These are phyloP conservation scores for Globisporangium radiosum DNA, from an alignment of 352 stramenopile genomes.

Conservation along the genomic window DNA sequence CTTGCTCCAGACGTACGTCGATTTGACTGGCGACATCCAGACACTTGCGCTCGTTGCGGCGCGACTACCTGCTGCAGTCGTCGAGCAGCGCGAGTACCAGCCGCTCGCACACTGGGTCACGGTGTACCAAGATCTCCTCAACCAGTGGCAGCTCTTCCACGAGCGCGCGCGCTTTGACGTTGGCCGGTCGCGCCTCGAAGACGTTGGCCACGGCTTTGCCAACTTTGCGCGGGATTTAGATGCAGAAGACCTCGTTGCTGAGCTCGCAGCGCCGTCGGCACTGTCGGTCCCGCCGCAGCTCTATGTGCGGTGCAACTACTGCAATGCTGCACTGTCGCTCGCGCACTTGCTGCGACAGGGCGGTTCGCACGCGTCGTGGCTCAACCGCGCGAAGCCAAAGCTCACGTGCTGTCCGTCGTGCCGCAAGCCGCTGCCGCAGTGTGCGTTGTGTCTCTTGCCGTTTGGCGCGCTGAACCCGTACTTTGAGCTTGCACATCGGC, in stretches of 20 bases:
- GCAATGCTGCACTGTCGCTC: constrained; percentile 87
- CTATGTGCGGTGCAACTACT: constrained; percentile 94
- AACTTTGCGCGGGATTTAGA: constrained; percentile 49
- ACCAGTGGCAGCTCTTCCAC: constrained; percentile 93
- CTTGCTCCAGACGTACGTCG: constrained; percentile 89
- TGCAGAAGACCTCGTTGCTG: constrained; percentile 34
- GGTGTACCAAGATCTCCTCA: constrained; percentile 89
- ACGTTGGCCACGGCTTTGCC: constrained; percentile 72
- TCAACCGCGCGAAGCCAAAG: constrained; percentile 85
- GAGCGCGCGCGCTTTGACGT: constrained; percentile 91
- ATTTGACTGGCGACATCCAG: constrained; percentile 88
- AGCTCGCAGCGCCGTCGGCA: constrained; percentile 36
- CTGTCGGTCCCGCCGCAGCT: constrained; percentile 79
- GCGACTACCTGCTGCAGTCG: constrained; percentile 43
- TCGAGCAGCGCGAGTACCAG: constrained; percentile 35
- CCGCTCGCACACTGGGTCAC: constrained; percentile 86
- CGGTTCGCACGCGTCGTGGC: constrained; percentile 87
- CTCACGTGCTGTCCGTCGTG: constrained; percentile 89
- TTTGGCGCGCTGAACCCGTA: constrained; percentile 94
- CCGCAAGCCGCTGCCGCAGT: constrained; percentile 91
- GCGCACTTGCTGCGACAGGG: constrained; percentile 82
- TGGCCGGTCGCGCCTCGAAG: constrained; percentile 82
- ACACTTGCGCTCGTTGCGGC: constrained; percentile 85
- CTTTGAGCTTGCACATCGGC: constrained; percentile 88
- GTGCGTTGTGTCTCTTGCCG: constrained; percentile 89